Base-by-base conservation (phyloP, 1,139 yeast species). In the Candida tropicalis region DNA sequence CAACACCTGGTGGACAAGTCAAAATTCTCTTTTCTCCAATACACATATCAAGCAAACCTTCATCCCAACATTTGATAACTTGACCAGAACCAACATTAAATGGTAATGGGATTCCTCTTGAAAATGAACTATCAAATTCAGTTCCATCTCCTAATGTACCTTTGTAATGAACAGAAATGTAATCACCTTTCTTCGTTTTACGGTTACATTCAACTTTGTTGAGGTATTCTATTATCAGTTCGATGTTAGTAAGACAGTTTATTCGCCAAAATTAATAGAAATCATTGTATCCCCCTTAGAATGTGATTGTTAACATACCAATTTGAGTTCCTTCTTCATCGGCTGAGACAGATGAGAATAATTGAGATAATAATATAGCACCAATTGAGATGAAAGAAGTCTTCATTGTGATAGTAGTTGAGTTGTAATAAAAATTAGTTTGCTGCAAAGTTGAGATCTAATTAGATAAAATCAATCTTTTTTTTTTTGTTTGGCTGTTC, bases 1-100 rank as follows among this genome's bases (percentile, higher is more conserved):
- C 97, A 58, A 87, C 66, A 38, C 76, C 75, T 10, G 93, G 76
- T 39, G 96, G 96, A 59, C 90, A 87, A 33, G 81, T 78, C 55
- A 89, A 73, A 54, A 78, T 81, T 59, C 96, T 80, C 68, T 82
- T 77, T 64, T 89, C 97, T 40, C 96, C 96, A 61, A 87, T 74
- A 65, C 97, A 89, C 93, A 87, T 87, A 42, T 83, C 70, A 37
- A 59, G 53, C 43, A 88, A 70, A 35, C 96, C 96, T 63, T 84
- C 81, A 51, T 89, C 96, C 96, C 96, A 89, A 49, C 96, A 96
- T 53, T 74, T 63, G 58, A 89, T 88, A 38, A 89, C 96, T 58
- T 79, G 84, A 15, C 93, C 91, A 27, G 69, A 66, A 38, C 97
- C 97, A 44, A 89, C 67, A 27, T 67, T 70, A 64, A 89, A 88